Evolutionary conservation across 345 rosid species (phyloP).

Genomic region (Populus tremula): DNA sequence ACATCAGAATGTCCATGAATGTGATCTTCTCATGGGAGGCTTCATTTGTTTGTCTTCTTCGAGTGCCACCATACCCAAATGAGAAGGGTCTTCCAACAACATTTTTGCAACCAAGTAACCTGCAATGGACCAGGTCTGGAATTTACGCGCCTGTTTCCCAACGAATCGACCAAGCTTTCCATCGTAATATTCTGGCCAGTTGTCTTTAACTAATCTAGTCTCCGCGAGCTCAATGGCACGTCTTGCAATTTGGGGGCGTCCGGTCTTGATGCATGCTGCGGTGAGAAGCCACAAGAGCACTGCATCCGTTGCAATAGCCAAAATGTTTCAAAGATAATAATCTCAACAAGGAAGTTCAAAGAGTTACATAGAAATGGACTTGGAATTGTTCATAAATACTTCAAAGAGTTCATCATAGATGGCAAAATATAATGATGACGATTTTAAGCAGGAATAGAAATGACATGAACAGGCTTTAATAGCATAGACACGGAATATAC

Average conservation of each 20-base stretch:
- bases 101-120: constrained; percentile 92
- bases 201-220: constrained; percentile 63
- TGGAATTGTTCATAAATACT: too few species aligned
- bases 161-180: constrained; percentile 86
- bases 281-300: constrained; percentile 90
- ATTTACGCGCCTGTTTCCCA: constrained; percentile 83
- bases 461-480: not conserved
- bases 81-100: constrained; percentile 97
- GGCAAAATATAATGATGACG: not conserved
- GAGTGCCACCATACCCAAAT: constrained; percentile 77
- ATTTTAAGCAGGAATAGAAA: not conserved
- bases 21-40: constrained; percentile 70
- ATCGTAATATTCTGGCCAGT: constrained; percentile 92
- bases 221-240: constrained; percentile 81
- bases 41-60: constrained; percentile 89
- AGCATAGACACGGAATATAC: not conserved
- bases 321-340: constrained; percentile 3
- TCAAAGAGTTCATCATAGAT: not conserved
- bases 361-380: too few species aligned
- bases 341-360: not conserved
- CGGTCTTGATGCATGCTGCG: constrained; percentile 87
- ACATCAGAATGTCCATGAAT: constrained; percentile 43
- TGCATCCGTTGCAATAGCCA: constrained; percentile 28
- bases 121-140: constrained; percentile 89
- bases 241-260: constrained; percentile 91